Conservation (phyloP, 163 green algal genomes). For the Picocystis sp. region DNA sequence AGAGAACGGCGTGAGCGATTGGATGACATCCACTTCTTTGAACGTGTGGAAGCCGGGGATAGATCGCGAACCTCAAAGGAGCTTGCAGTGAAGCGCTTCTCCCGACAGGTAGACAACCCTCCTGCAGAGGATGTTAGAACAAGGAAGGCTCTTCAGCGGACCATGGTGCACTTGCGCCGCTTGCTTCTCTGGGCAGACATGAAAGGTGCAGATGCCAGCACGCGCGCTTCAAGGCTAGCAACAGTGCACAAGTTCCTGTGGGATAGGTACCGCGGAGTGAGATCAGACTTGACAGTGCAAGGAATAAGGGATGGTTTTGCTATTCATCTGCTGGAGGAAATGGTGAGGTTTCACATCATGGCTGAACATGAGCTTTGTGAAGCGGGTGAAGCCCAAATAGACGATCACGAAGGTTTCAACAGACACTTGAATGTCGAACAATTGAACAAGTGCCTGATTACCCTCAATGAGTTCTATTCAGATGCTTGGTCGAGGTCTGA, state of each 20-base stretch:
- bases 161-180: slow-evolving; percentile 40
- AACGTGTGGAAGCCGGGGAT: slow-evolving; percentile 22
- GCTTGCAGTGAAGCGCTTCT: slow-evolving; percentile 39
- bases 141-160: slow-evolving; percentile 30
- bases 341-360: slow-evolving; percentile 56
- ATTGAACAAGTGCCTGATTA: slow-evolving; percentile 58
- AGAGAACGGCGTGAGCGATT: slow-evolving; percentile 17
- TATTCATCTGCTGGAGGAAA: slow-evolving; percentile 24
- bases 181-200: slow-evolving; percentile 34
- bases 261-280: slow-evolving; percentile 59
- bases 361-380: slow-evolving; percentile 55
- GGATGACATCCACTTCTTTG: slow-evolving; percentile 34
- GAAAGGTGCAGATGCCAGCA: not conserved
- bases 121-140: slow-evolving; percentile 38
- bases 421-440: slow-evolving; percentile 74
- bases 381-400: slow-evolving; percentile 11
- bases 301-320: slow-evolving; percentile 14
- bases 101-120: slow-evolving; percentile 20
- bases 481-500: slow-evolving; percentile 4
- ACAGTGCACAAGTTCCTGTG: slow-evolving; percentile 57
- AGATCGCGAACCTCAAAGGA: slow-evolving; percentile 9
- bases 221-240: slow-evolving; percentile 1
- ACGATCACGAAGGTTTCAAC: slow-evolving; percentile 53
- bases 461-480: slow-evolving; percentile 50
- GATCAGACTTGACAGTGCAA: slow-evolving; percentile 60